These are phyloP conservation scores for Aspergillus tamarii DNA, from an alignment of 2,329 filamentous ascomycete genomes.

Conservation along the genomic window DNA sequence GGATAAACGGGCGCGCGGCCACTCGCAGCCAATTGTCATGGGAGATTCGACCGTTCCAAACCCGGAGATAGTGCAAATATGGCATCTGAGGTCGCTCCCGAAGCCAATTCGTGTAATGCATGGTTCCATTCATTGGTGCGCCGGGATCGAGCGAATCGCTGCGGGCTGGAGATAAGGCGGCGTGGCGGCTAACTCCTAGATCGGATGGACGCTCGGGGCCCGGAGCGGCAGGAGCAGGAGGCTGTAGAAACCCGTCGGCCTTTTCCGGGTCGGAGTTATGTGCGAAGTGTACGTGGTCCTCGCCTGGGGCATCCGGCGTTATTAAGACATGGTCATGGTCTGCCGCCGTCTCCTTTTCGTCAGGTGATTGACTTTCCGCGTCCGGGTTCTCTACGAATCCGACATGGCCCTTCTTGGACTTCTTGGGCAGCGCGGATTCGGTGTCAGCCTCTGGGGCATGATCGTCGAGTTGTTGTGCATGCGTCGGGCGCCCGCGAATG, in stretches of 20 bases:
- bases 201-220: conserved; percentile 22
- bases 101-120: conserved; percentile 71
- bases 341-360: conserved; percentile 22
- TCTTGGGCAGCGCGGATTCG: conserved; percentile 22
- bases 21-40: conserved; percentile 80
- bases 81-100: conserved; percentile 69
- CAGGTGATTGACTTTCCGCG: not conserved
- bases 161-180: conserved; percentile 31
- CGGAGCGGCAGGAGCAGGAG: conserved; percentile 13
- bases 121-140: conserved; percentile 29
- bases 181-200: conserved; percentile 31
- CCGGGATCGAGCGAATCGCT: conserved; percentile 36
- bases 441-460: conserved; percentile 14
- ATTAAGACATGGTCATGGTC: conserved; percentile 1
- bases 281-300: conserved; percentile 4
- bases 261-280: conserved; percentile 18
- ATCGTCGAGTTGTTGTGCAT: conserved; percentile 24
- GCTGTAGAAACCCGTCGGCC: conserved; percentile 16
- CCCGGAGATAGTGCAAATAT: conserved; percentile 72
- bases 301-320: not conserved
- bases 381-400: conserved; percentile 54
- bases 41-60: conserved; percentile 77
- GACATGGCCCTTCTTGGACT: conserved; percentile 54
- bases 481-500: conserved; percentile 38
- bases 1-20: conserved; percentile 76